Evolutionary conservation across 2,329 filamentous ascomycete genomes (phyloP), one percentile per base, ranked within the genome.

Genomic region (Clarireedia hainanense): DNA sequence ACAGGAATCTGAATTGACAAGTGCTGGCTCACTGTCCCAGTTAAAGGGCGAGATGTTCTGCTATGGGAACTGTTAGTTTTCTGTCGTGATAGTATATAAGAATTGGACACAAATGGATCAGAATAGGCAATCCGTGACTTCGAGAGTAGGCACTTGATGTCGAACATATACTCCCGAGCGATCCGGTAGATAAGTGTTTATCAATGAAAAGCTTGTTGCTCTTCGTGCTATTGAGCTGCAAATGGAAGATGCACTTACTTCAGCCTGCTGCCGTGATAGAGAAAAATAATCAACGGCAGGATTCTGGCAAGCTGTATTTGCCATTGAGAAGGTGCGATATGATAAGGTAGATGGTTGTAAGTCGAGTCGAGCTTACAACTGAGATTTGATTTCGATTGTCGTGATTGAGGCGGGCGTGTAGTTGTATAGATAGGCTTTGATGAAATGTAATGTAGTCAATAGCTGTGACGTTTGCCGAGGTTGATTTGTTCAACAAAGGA

Each of bases 1-100:
- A 55, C 62, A 62, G 42, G 63, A 65, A 52, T 67, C 65, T 10
- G 64, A 62, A 34, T 55, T 56, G 39, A 59, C 30, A 20, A 61
- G 46, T 37, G 58, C 56, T 47, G 63, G 47, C 43, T 56, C 52
- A 50, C 63, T 62, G 36, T 65, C 62, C 64, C 63, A 65, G 46
- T 52, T 47, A 24, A 56, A 60, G 24, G 52, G 40, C 17, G 62
- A 59, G 34, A 55, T 57, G 46, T 58, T 57, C 36, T 53, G 47
- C 47, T 50, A 43, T 43, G 42, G 37, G 5, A 43, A 26, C 6
- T 23, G 10, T 6, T 26, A 34, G 40, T 45, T 42, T 50, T 36
- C 40, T 37, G 43, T 42, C 40, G 34, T n/a, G 34, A n/a, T 37
- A 23, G n/a, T 24, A 20, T 24, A 24, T 10, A 14, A 36, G 6